phyloP scores from a whole-genome alignment of 805 yeast genomes.

The Wickerhamiella kazuoi region DNA sequence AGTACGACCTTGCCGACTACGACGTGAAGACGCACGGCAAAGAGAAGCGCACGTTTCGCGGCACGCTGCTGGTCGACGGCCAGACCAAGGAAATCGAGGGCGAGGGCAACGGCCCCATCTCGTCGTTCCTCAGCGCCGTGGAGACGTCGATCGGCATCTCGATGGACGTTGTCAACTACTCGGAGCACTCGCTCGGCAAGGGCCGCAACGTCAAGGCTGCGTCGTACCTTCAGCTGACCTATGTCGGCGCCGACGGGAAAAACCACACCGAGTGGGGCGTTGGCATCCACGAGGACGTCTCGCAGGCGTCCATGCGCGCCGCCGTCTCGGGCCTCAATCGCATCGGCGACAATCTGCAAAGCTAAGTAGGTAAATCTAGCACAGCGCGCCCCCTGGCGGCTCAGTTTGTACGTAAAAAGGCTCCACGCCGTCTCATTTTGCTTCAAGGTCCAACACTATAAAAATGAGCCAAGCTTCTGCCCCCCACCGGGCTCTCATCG shows the following conservation, averaged over 20 bases:
- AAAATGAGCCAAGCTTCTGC: too few relatives aligned
- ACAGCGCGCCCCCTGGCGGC: too few relatives aligned
- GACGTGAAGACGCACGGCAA: constrained; percentile 32
- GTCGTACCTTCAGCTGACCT: constrained; percentile 48
- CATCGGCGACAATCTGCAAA: constrained; percentile 5
- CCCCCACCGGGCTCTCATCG: too few relatives aligned
- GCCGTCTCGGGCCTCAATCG: constrained; percentile 25
- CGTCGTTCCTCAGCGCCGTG: constrained; percentile 53
- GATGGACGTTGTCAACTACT: constrained; percentile 49
- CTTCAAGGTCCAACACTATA: too few relatives aligned
- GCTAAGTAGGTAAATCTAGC: too few relatives aligned
- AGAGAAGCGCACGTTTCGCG: constrained; percentile 12
- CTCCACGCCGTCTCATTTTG: too few relatives aligned
- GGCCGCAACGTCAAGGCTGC: constrained; percentile 62
- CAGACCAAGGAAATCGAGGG: constrained; percentile 31
- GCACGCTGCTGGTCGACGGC: constrained; percentile 24
- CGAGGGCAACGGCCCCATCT: constrained; percentile 67
- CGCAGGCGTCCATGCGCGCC: constrained; percentile 58
- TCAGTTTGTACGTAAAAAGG: too few relatives aligned
- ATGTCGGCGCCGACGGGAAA: constrained; percentile 27
- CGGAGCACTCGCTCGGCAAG: constrained; percentile 64
- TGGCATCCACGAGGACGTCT: constrained; percentile 78
- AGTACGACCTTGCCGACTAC: constrained; percentile 28
- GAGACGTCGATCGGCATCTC: constrained; percentile 29
- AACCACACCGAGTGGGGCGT: constrained; percentile 58